A percentile compares a stretch with the other conserved stretches of the same genome.
Conservation (phyloP, 139 green algal genomes). For the Chlamydomonas sphaeroides region DNA sequence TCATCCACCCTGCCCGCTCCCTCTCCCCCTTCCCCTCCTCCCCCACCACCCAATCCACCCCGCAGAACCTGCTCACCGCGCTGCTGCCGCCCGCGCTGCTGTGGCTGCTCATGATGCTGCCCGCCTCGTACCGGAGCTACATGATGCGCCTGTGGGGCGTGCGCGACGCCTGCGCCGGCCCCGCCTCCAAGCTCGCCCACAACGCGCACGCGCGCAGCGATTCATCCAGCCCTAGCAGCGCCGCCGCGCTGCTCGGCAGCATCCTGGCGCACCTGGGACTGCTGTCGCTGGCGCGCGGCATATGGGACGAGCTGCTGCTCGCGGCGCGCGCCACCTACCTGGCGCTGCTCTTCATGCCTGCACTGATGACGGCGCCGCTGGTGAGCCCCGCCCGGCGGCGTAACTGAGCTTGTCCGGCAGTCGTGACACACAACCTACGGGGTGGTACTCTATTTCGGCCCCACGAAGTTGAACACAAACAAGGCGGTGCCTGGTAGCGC, state of each 20-base stretch:
- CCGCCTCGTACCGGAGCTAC: not conserved
- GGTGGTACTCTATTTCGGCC: too few relatives aligned
- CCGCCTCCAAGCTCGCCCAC: too few relatives aligned
- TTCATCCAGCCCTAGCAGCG: not conserved
- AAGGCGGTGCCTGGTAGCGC: too few relatives aligned
- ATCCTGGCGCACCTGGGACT: not conserved
- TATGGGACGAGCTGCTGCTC: slow-evolving; percentile 52
- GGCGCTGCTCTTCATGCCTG: slow-evolving; percentile 72
- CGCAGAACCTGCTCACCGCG: slow-evolving; percentile 3
- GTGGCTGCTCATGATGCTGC: slow-evolving; percentile 21
- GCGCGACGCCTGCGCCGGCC: too few relatives aligned
- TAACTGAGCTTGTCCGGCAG: too few relatives aligned
- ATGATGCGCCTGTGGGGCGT: not conserved
- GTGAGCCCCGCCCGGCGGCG: too few relatives aligned
- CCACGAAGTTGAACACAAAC: too few relatives aligned
- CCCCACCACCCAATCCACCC: too few relatives aligned
- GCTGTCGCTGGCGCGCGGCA: not conserved
- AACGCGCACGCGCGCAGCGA: too few relatives aligned
- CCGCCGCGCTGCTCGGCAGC: not conserved
- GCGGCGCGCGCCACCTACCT: slow-evolving; percentile 67
- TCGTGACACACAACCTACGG: too few relatives aligned
- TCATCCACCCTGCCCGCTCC: not conserved
- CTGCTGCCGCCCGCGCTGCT: slow-evolving; percentile 31
- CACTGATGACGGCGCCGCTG: slow-evolving; percentile 55
- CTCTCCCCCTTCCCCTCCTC: not conserved